Percentiles rank a stretch among this genome's conserved stretches.
Conservation (phyloP, 495 filamentous ascomycete species). For the Patellaria atrata region DNA sequence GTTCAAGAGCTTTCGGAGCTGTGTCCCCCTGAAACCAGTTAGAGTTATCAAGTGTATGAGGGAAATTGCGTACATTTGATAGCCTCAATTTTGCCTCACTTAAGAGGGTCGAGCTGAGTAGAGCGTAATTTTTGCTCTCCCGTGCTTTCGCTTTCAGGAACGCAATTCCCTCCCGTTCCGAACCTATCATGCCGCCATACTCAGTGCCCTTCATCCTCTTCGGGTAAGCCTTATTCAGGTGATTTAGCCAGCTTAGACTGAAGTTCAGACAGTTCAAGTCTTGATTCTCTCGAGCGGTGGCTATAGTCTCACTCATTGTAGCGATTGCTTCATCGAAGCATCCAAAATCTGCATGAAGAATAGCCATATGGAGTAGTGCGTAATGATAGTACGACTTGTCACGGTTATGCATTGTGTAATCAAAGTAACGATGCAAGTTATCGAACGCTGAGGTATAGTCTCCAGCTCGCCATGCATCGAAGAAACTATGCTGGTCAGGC, state of each 20-base stretch:
- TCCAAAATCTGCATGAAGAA: slow-evolving; percentile 91
- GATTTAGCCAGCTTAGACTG: slow-evolving; percentile 92
- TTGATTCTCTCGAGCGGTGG: slow-evolving; percentile 79
- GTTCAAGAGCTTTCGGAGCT: slow-evolving; percentile 59
- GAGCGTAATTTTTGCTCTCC: slow-evolving; percentile 74
- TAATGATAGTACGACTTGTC: slow-evolving; percentile 90
- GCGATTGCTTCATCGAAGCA: slow-evolving; percentile 81
- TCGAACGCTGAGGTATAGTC: slow-evolving; percentile 86
- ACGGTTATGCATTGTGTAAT: slow-evolving; percentile 83
- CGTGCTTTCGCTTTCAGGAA: slow-evolving; percentile 82
- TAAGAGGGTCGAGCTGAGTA: slow-evolving; percentile 71
- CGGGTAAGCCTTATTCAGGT: slow-evolving; percentile 77
- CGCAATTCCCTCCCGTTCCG: slow-evolving; percentile 64
- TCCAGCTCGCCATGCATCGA: slow-evolving; percentile 81
- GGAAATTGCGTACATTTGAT: slow-evolving; percentile 33
- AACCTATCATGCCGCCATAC: slow-evolving; percentile 56
- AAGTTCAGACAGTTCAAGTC: slow-evolving; percentile 91
- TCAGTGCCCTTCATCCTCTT: slow-evolving; percentile 55
- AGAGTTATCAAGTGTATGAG: not conserved
- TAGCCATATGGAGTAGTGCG: slow-evolving; percentile 82
- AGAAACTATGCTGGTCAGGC: slow-evolving; percentile 39
- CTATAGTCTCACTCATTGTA: slow-evolving; percentile 84
- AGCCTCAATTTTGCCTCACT: slow-evolving; percentile 75
- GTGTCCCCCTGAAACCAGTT: slow-evolving; percentile 59
- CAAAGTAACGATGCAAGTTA: slow-evolving; percentile 86